These are phyloP conservation scores for Hymenoscyphus albidus DNA, from an alignment of 2,329 filamentous ascomycete genomes.

Conservation along the genomic window DNA sequence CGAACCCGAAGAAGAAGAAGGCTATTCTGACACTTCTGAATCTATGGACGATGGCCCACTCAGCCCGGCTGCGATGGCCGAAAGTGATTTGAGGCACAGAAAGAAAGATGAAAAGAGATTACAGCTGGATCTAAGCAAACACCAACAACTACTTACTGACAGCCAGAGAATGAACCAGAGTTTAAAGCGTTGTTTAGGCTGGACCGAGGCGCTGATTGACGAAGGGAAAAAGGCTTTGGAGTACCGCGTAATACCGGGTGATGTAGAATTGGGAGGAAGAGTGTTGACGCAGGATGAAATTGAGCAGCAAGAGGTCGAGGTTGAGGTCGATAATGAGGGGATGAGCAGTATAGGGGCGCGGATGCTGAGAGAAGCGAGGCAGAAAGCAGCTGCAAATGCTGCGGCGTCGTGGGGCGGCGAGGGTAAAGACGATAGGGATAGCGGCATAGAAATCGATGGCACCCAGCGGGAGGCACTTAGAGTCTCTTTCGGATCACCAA, in stretches of 20 bases:
- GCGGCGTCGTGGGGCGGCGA: conserved; percentile 22
- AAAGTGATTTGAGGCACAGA: conserved; percentile 51
- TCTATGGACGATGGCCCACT: conserved; percentile 48
- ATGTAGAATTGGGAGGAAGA: conserved; percentile 76
- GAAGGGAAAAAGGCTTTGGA: conserved; percentile 84
- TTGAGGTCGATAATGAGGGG: conserved; percentile 28
- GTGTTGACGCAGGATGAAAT: conserved; percentile 70
- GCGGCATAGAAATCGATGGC: conserved; percentile 30
- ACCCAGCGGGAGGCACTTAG: conserved; percentile 12
- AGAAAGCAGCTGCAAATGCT: conserved; percentile 24
- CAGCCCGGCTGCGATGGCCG: conserved; percentile 40
- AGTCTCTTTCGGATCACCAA: not conserved
- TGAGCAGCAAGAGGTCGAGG: conserved; percentile 34
- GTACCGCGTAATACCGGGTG: conserved; percentile 73
- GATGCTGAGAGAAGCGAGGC: conserved; percentile 30
- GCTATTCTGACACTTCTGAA: conserved; percentile 43
- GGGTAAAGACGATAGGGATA: conserved; percentile 31
- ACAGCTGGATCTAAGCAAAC: conserved; percentile 80
- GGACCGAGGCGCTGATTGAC: conserved; percentile 85
- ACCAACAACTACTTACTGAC: conserved; percentile 82
- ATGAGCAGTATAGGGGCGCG: conserved; percentile 30
- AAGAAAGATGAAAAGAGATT: conserved; percentile 76
- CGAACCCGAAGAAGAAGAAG: conserved; percentile 43
- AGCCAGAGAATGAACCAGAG: conserved; percentile 95
- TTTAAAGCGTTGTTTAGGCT: conserved; percentile 81